These are phyloP conservation scores for Castanopsis chinensis DNA, from an alignment of 306 rosid genomes.

Conservation along the genomic window DNA sequence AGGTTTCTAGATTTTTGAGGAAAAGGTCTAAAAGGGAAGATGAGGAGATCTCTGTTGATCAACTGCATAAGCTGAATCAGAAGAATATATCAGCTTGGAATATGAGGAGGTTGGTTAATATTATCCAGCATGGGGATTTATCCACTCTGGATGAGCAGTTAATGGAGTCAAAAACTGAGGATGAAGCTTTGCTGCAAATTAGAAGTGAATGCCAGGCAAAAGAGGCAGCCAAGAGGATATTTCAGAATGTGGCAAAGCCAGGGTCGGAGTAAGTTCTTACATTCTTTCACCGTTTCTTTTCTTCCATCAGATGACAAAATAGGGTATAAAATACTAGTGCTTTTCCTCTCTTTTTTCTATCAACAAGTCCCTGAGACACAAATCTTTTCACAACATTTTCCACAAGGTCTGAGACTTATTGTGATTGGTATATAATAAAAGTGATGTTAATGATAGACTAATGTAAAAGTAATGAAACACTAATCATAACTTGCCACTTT, in stretches of 20 bases:
- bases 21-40: conserved; percentile 12
- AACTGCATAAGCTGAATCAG: conserved; percentile 30
- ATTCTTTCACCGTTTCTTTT: neutral
- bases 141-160: conserved; percentile 36
- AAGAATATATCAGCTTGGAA: conserved; percentile 46
- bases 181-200: conserved; percentile 26
- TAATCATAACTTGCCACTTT: no score
- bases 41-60: conserved; percentile 29
- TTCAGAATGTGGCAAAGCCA: conserved; percentile 29
- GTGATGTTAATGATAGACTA: no score
- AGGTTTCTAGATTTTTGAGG: conserved; percentile 13
- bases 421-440: no score
- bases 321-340: neutral
- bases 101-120: conserved; percentile 41
- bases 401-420: no score
- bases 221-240: conserved; percentile 38
- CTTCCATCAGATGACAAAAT: neutral
- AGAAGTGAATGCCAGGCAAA: conserved; percentile 39
- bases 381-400: no score
- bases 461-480: no score
- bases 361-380: no score
- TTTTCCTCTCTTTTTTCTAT: neutral
- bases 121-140: conserved; percentile 24
- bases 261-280: conserved; percentile 21
- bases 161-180: conserved; percentile 17